Evolutionary conservation across 1,139 yeast species (phyloP), one percentile per base, ranked within the genome.

Genomic region (Yamadazyma membranifaciens): DNA sequence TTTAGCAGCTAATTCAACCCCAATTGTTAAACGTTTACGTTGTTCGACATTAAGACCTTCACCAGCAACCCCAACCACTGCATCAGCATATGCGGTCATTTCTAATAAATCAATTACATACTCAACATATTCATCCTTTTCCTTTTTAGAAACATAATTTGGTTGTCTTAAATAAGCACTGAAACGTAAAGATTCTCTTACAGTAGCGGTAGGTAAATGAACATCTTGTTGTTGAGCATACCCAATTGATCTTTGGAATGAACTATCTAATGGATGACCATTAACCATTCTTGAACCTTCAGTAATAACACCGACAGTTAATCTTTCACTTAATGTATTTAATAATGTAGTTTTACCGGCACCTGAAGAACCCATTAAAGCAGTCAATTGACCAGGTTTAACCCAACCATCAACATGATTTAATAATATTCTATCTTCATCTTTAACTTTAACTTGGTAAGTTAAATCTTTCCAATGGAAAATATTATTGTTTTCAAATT

Each of bases 1-100:
- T 59, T 84, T 87, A 22, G 95, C 95, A 33, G 87, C 92, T 44
- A 87, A 67, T 56, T 87, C 95, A 43, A 87, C 92, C 51, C 95
- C 88, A 60, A 82, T 81, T 14, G 95, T 85, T 51, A 87, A 71
- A 59, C 94, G 78, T 70, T 86, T 87, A 55, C 95, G 78, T 64
- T 86, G 95, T 62, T 86, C 95, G 47, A 86, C 94, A 59, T 86
- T 86, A 50, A 86, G 68, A 42, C 79, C 79, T 65, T 77, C 82
- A 63, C 95, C 95, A 36, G 87, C 81, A 49, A 82, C 84, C 67
- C 94, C 94, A 44, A 86, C 92, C 48, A 85, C 75, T 16, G 94
- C 94, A 56, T 85, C 91, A 20, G 91, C 84, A 56, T 84, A 85
- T 22, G 69, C 57, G 47, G 69, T 71, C 94, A 85, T 85, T 57